Conservation (phyloP, 1,139 yeast genomes). For the Yamadazyma blattariae region DNA sequence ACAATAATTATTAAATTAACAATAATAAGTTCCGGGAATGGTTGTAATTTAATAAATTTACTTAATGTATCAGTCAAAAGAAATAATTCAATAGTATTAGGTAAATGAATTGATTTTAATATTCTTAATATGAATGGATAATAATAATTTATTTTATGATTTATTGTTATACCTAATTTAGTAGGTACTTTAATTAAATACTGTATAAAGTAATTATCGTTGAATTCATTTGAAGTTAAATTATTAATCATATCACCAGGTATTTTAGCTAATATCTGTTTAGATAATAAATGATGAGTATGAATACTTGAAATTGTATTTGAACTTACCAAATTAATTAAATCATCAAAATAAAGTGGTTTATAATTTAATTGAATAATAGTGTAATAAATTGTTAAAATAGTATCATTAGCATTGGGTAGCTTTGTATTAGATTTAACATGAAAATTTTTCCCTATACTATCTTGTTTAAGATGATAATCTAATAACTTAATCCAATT, state of each 20-base stretch:
- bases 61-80: constrained; percentile 10
- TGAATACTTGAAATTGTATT: constrained; percentile 40
- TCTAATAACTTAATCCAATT: constrained; percentile 48
- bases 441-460: constrained; percentile 8
- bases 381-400: constrained; percentile 39
- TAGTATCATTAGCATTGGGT: constrained; percentile 26
- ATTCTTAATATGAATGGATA: constrained; percentile 34
- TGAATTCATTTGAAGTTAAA: too few relatives aligned
- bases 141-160: constrained; percentile 20
- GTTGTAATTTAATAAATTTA: constrained; percentile 5
- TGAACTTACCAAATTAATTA: constrained; percentile 25
- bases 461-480: constrained; percentile 9
- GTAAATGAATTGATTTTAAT: constrained; percentile 25
- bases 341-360: constrained; percentile 38
- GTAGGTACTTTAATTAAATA: not conserved
- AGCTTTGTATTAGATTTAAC: constrained; percentile 15
- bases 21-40: constrained; percentile 28
- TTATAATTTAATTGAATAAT: constrained; percentile 27
- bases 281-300: constrained; percentile 22
- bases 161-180: not conserved
- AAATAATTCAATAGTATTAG: constrained; percentile 32
- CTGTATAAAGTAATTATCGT: too few relatives aligned
- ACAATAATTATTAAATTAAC: constrained; percentile 23
- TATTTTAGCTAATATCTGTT: not conserved
- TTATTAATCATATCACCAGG: constrained; percentile 8